Evolutionary conservation across 2,329 filamentous ascomycete species (phyloP), one percentile per base, ranked within the genome.

Genomic region (Erysiphe pulchra): DNA sequence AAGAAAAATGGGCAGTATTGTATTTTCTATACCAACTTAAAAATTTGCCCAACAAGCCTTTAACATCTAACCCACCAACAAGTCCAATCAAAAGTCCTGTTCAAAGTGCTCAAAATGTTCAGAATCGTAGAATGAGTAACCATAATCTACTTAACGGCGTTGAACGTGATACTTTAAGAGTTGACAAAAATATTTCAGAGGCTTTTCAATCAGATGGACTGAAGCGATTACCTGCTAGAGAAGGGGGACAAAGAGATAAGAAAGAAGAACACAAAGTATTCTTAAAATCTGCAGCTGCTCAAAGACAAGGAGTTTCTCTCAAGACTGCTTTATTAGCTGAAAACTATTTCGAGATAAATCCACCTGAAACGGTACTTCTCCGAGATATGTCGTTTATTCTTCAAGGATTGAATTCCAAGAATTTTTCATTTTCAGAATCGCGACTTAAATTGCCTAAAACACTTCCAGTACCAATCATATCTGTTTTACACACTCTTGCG

Each of bases 1-100:
- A 82, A 55, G 81, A 93, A 61, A 98, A 98, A 70, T 95, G 86
- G 85, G 84, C 81, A 2, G 94, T 98, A 52, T 68, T 98, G 17
- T 92, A 92, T 59, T 75, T 98, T 38, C 71, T 98, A 38, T 80
- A 90, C 59, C 77, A 83, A 54, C 71, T 94, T 42, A 76, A 82
- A 49, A 80, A 86, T 56, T 74, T 71, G 3, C 52, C 39, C 8
- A 28, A 28, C 24, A 16, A 56, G 39, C 47, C 39, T 13, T 49
- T 44, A 30, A 43, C 42, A 18, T 49, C 52, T 11, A 52, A 52
- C 14, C 46, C 47, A 1, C 48, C 57, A 24, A 58, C 55, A 20
- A 57, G 55, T 42, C 54, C 57, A 13, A 58, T 58, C 48, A 59
- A 56, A 46, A 58, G 53, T 45, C 56, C 56, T 1, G 43, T 52